phyloP scores from a whole-genome alignment of 345 rosid genomes.

The Arabidopsis thaliana region TAIR10.1 NC_003070.9:6629501-6630000 shows the following conservation, averaged over 20 bases:
- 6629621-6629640: constrained; percentile 56
- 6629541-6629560: constrained; percentile 58
- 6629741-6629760: constrained; percentile 65
- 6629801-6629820: constrained; percentile 62
- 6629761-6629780: constrained; percentile 55
- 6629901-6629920: constrained; percentile 65
- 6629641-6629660: constrained; percentile 49
- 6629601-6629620: constrained; percentile 81
- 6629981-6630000: constrained; percentile 69
- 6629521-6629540: constrained; percentile 46
- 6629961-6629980: constrained; percentile 59
- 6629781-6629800: constrained; percentile 75
- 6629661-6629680: constrained; percentile 66
- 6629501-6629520: constrained; percentile 38
- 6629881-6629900: constrained; percentile 82
- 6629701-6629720: constrained; percentile 59
- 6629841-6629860: constrained; percentile 59
- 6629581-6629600: constrained; percentile 93
- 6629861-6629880: constrained; percentile 76
- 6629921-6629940: constrained; percentile 64
- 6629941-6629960: constrained; percentile 66
- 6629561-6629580: constrained; percentile 89
- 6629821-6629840: constrained; percentile 60
- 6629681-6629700: constrained; percentile 64
- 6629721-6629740: constrained; percentile 55